Evolutionary conservation across 805 yeast genomes (phyloP).

Genomic region (Wickerhamomyces alni): DNA sequence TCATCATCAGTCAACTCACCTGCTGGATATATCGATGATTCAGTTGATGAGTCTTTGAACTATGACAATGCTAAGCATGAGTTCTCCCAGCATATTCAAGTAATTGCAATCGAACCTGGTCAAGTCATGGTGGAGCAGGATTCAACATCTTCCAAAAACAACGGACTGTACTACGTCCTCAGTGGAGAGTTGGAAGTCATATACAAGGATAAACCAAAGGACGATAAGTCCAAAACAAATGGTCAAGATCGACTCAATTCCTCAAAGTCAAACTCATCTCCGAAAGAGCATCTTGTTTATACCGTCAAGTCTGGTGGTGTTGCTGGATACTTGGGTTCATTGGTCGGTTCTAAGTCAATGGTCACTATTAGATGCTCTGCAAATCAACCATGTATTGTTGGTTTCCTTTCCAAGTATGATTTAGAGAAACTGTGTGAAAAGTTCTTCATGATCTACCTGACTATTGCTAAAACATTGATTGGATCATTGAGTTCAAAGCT

Average conservation of each 20-base stretch:
- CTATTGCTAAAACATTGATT: conserved; percentile 70
- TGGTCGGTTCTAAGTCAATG: conserved; percentile 75
- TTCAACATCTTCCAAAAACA: conserved; percentile 36
- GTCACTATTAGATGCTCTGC: conserved; percentile 60
- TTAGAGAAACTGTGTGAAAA: conserved; percentile 66
- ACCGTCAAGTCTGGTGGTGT: conserved; percentile 71
- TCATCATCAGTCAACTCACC: conserved; percentile 17
- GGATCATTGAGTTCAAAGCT: conserved; percentile 62
- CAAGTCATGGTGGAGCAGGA: conserved; percentile 57
- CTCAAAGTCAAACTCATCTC: no score
- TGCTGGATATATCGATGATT: conserved; percentile 20
- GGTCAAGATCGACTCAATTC: no score
- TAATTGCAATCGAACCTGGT: conserved; percentile 48
- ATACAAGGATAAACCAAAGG: conserved; percentile 30
- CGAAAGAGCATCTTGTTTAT: conserved; percentile 39
- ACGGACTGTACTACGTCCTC: conserved; percentile 76
- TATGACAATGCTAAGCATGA: conserved; percentile 49
- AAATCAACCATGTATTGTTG: conserved; percentile 50
- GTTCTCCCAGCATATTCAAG: conserved; percentile 53
- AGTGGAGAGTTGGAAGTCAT: conserved; percentile 71
- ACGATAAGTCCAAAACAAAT: neutral
- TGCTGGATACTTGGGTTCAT: conserved; percentile 80
- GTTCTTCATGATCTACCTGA: conserved; percentile 67
- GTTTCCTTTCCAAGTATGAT: conserved; percentile 57
- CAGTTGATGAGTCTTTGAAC: conserved; percentile 26